Evolutionary conservation across 306 rosid species (phyloP), one percentile per base, ranked within the genome.

Genomic region (Nissolia schottii): DNA sequence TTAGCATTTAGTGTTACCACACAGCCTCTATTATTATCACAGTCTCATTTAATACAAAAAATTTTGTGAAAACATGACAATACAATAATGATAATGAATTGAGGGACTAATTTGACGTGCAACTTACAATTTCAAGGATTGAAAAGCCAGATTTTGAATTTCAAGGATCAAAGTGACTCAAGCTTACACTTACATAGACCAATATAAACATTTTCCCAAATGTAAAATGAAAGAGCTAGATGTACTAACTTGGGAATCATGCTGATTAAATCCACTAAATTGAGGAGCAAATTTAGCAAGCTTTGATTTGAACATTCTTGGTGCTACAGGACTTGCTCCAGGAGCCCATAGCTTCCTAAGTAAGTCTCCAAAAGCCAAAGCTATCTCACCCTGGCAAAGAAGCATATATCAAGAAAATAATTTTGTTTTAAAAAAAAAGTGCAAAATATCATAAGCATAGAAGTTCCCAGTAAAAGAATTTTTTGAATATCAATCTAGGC

Each of bases 321-420:
- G 99, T 59, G 95, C 84, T 77, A 89, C 90, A 6, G 95, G 86
- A 78, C 85, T 81, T 63, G 96, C 92, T 59, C 99, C 96, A 85
- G 99, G 99, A 19, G 96, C 96, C 99, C 99, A 95, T 84, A 95
- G 85, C 77, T 95, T 95, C 83, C 99, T 85, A 46, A 95, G 77
- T 64, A 95, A 79, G 74, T 95, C 99, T 79, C 99, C 97, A 85
- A 95, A 95, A 23, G 96, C 93, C 37, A 88, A 82, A 73, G 99
- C 99, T 85, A 95, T 95, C 84, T 95, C 97, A 62, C 99, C 99
- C 99, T 95, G 66, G 75, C 50, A 82, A 84, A 82, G 43, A 82
- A 77, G 77, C 10, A 55, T 27, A 50, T 37, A 54, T 19, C 72
- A 58, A 45, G 51, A 51, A 75, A 41, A 31, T 20, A 28, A 81